phyloP scores from a whole-genome alignment of 1,284 basidiomycete genomes.

The Coniferiporia sulphurascens region DNA sequence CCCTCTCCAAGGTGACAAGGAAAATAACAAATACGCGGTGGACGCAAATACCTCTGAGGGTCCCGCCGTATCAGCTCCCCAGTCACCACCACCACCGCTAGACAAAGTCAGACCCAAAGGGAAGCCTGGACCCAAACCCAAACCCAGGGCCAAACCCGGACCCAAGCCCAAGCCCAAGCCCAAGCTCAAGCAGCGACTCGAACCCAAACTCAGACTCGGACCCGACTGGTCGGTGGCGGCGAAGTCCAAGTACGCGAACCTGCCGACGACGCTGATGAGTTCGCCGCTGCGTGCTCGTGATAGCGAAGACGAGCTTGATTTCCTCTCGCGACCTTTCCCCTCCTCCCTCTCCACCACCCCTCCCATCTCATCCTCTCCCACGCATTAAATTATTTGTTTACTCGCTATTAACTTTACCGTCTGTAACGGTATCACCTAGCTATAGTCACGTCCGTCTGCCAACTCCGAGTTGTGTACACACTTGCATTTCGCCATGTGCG shows the following conservation, averaged over 20 bases:
- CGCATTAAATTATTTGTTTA: too few species aligned
- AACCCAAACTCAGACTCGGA: too few species aligned
- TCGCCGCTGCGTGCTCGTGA: constrained; percentile 19
- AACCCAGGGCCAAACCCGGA: background rate
- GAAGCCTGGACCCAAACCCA: background rate
- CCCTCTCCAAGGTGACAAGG: background rate
- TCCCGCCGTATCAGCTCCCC: too few species aligned
- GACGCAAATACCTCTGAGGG: too few species aligned
- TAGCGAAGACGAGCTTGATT: constrained; percentile 32
- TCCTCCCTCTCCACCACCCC: background rate
- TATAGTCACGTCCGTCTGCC: too few species aligned
- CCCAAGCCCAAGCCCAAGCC: background rate
- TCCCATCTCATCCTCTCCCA: too few species aligned
- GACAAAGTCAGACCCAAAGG: background rate
- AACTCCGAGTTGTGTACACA: too few species aligned
- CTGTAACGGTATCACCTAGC: too few species aligned
- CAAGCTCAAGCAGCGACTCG: too few species aligned
- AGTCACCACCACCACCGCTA: too few species aligned
- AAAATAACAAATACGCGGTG: background rate
- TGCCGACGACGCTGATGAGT: constrained; percentile 19
- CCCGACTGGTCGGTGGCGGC: background rate
- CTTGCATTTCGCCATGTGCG: too few species aligned
- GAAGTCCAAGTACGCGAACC: background rate
- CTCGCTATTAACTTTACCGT: too few species aligned
- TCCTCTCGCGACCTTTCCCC: constrained; percentile 21